A percentile compares a stretch with the other conserved stretches of the same genome.
Evolutionary conservation across 164 flowering plant genomes (phyloP).

Genomic region (Umbellularia californica): DNA sequence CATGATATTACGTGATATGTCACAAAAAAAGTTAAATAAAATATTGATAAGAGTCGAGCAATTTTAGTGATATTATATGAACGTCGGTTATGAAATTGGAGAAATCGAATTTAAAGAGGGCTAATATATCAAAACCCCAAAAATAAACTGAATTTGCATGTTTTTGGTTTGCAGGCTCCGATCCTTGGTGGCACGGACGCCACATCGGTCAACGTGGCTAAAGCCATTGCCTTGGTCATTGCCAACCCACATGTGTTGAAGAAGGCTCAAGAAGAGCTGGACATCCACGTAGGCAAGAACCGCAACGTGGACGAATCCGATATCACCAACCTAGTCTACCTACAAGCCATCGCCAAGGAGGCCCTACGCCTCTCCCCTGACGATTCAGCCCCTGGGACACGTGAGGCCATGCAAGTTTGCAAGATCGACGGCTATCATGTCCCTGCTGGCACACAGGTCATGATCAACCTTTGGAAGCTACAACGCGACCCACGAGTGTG

Average conservation of each 20-base stretch:
- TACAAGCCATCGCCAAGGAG: conserved; percentile 28
- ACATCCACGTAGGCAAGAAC: conserved; percentile 18
- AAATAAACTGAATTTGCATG: not conserved
- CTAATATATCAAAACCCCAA: no score
- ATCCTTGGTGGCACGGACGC: conserved; percentile 22
- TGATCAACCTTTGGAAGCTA: conserved; percentile 29
- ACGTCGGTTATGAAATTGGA: no score
- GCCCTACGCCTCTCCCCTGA: no score
- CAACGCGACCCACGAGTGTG: conserved; percentile 30
- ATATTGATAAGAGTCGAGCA: no score
- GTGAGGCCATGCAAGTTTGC: conserved; percentile 18
- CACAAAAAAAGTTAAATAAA: no score
- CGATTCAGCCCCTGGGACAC: conserved; percentile 15
- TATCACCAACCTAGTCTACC: conserved; percentile 20
- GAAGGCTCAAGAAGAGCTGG: conserved; percentile 26
- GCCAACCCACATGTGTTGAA: conserved; percentile 16
- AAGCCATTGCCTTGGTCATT: conserved; percentile 21
- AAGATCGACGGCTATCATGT: conserved; percentile 20
- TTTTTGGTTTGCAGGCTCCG: conserved; percentile 4
- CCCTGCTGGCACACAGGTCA: conserved; percentile 21
- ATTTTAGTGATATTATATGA: no score
- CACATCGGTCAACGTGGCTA: conserved; percentile 18
- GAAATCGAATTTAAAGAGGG: no score
- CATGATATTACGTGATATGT: not conserved
- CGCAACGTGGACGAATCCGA: conserved; percentile 28